phyloP scores from a whole-genome alignment of 129 eudicot species.

The Kitagawia praeruptora region DNA sequence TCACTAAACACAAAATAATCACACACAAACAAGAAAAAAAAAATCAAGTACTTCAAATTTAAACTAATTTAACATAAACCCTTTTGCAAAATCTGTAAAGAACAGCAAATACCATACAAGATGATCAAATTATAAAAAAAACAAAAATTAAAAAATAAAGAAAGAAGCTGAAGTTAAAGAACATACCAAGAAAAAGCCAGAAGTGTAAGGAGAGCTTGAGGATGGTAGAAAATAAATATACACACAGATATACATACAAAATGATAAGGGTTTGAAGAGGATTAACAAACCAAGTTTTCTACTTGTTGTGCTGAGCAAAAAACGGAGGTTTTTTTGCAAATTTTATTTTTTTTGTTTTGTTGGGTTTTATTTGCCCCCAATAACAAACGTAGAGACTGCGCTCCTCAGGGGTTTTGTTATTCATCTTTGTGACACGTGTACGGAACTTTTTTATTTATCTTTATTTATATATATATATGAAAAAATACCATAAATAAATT shows the following conservation, averaged over 20 bases:
- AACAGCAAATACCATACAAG: background rate
- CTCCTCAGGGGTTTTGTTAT: constrained; percentile 6
- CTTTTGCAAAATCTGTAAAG: background rate
- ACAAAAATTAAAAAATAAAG: too few relatives aligned
- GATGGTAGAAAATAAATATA: background rate
- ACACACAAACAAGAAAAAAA: background rate
- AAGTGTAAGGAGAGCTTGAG: background rate
- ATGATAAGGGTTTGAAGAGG: background rate
- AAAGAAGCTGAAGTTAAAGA: background rate
- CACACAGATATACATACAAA: background rate
- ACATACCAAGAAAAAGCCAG: constrained; percentile 4
- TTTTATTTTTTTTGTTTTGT: background rate
- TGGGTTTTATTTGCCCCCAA: background rate
- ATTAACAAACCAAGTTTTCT: constrained; percentile 3
- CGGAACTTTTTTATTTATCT: too few relatives aligned
- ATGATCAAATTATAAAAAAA: background rate
- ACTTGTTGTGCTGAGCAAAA: constrained; percentile 7
- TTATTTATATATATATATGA: too few relatives aligned
- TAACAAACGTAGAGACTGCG: background rate
- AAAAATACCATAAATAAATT: too few relatives aligned
- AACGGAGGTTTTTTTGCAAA: background rate
- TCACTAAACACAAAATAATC: background rate
- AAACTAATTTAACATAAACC: background rate
- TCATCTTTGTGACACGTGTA: constrained; percentile 1
- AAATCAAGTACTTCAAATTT: background rate